phyloP scores from a whole-genome alignment of 2,329 filamentous ascomycete genomes.

The Trichoderma endophyticum region DNA sequence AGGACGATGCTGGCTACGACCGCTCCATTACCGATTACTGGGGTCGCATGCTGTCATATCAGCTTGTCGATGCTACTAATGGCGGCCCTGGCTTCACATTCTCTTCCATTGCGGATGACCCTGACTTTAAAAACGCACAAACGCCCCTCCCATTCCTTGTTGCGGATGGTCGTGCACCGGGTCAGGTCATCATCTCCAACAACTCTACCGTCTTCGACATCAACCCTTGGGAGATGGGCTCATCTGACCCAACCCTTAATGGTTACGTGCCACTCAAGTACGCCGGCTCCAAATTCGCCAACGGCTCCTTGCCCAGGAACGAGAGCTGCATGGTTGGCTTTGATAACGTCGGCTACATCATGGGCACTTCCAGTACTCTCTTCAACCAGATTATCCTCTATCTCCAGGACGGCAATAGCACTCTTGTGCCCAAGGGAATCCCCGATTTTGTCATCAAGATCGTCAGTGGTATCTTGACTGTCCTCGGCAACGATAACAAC shows the following conservation, averaged over 20 bases:
- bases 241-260: constrained; percentile 56
- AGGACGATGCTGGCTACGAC: constrained; percentile 42
- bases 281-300: constrained; percentile 56
- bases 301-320: constrained; percentile 45
- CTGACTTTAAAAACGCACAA: constrained; percentile 40
- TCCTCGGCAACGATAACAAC: constrained; percentile 58
- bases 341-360: constrained; percentile 75
- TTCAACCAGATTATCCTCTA: constrained; percentile 74
- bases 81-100: constrained; percentile 78
- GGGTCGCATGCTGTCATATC: constrained; percentile 81
- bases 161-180: constrained; percentile 46
- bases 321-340: constrained; percentile 59
- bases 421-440: constrained; percentile 49
- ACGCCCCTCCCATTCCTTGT: constrained; percentile 50
- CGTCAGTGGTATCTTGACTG: constrained; percentile 48
- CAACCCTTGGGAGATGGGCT: constrained; percentile 63
- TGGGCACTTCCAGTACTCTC: constrained; percentile 77
- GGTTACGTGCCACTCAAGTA: constrained; percentile 60
- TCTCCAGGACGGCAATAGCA: constrained; percentile 49
- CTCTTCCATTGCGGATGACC: constrained; percentile 60
- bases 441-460: constrained; percentile 42
- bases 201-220: constrained; percentile 65
- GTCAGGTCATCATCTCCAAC: constrained; percentile 41
- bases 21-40: constrained; percentile 84
- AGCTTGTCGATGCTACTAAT: constrained; percentile 72